Evolutionary conservation across 1,284 basidiomycete species (phyloP).

Genomic region (Malassezia pachydermatis): DNA sequence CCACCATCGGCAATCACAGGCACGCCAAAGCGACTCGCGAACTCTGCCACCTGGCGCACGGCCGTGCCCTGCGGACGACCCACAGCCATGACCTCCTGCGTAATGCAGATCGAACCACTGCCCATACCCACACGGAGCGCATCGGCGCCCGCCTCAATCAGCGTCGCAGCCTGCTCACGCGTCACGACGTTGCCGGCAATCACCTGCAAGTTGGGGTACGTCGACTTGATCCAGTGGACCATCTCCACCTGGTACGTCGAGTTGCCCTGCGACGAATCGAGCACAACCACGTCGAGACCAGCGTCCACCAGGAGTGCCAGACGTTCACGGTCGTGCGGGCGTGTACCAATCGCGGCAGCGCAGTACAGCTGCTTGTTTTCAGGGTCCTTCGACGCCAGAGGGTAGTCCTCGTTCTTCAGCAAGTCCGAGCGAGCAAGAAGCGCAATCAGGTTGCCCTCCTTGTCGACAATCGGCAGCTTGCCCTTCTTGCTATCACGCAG

Average conservation of each 20-base stretch:
- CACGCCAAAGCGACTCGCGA: constrained; percentile 82
- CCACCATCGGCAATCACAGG: constrained; percentile 98
- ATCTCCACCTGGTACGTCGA: constrained; percentile 88
- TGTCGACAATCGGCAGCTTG: constrained; percentile 60
- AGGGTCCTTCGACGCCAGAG: constrained; percentile 82
- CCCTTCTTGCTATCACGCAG: constrained; percentile 95
- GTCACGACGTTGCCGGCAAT: constrained; percentile 97
- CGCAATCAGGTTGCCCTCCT: constrained; percentile 35
- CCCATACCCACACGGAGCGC: constrained; percentile 94
- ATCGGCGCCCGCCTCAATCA: constrained; percentile 90
- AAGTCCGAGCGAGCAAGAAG: constrained; percentile 68
- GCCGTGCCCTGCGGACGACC: constrained; percentile 95
- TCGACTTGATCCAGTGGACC: constrained; percentile 84
- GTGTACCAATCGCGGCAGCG: constrained; percentile 91
- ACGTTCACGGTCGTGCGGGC: constrained; percentile 75
- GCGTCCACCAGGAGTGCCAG: constrained; percentile 79
- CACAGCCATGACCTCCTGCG: constrained; percentile 99
- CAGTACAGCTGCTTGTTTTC: constrained; percentile 91
- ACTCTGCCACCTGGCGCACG: constrained; percentile 87
- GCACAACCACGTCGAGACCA: constrained; percentile 84
- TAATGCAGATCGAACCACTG: constrained; percentile 96
- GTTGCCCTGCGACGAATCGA: constrained; percentile 96
- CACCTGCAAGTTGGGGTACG: constrained; percentile 63
- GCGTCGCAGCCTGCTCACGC: constrained; percentile 84
- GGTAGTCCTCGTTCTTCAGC: constrained; percentile 95